Conservation (phyloP, 176 grass and related monocot genomes). For the Eleusine indica region DNA sequence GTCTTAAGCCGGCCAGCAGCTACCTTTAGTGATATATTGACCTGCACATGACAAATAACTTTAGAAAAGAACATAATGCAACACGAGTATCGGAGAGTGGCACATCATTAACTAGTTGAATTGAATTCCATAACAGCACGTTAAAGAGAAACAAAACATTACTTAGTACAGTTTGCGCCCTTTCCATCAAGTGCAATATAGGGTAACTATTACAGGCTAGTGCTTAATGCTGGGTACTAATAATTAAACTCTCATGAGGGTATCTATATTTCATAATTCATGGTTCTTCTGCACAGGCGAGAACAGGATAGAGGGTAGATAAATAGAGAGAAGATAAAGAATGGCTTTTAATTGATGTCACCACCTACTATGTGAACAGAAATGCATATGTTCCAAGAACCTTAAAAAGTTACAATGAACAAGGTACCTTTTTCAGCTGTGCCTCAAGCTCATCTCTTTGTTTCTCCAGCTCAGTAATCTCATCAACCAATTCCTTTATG, state of each 20-base stretch:
- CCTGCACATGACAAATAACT: slow-evolving; percentile 47
- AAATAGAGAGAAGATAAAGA: background rate
- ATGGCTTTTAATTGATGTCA: slow-evolving; percentile 17
- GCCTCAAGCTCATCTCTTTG: slow-evolving; percentile 86
- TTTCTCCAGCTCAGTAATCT: slow-evolving; percentile 89
- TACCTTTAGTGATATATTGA: slow-evolving; percentile 77
- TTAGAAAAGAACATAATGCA: slow-evolving; percentile 46
- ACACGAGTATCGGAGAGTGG: background rate
- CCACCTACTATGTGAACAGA: slow-evolving; percentile 4
- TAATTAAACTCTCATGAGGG: background rate
- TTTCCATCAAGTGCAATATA: slow-evolving; percentile 15
- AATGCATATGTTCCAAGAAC: slow-evolving; percentile 15
- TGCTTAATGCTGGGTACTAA: slow-evolving; percentile 7
- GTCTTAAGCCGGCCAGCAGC: slow-evolving; percentile 69
- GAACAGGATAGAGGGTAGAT: background rate
- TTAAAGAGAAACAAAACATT: slow-evolving; percentile 36
- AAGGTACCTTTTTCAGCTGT: slow-evolving; percentile 76
- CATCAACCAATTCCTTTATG: slow-evolving; percentile 70
- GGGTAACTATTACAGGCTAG: background rate
- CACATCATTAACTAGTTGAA: background rate
- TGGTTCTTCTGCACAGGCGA: slow-evolving; percentile 2
- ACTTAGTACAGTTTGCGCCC: background rate
- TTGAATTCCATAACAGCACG: background rate
- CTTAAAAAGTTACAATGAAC: background rate
- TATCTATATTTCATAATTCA: slow-evolving; percentile 27